phyloP scores from a whole-genome alignment of 345 rosid species.

The Lepidium didymum region DNA sequence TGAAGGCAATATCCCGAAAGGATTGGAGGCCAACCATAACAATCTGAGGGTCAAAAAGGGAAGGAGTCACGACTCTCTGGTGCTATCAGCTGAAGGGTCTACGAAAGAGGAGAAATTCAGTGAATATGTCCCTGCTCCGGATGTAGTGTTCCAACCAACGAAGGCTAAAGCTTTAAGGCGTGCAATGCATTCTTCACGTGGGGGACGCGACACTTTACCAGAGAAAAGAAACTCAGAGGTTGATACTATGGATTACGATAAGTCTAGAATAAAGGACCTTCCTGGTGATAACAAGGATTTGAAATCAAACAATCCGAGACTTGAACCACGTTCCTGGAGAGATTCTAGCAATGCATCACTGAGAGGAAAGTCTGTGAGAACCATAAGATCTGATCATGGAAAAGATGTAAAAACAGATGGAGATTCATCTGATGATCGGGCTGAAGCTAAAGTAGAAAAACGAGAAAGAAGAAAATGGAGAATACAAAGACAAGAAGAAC shows the following conservation, averaged over 20 bases:
- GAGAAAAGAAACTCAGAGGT: conserved; percentile 17
- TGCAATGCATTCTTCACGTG: conserved; percentile 11
- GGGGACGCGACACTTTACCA: not conserved
- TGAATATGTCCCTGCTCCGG: not conserved
- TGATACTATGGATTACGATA: not conserved
- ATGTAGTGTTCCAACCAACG: not conserved
- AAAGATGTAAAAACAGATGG: conserved; percentile 23
- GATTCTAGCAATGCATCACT: conserved; percentile 19
- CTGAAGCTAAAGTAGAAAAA: conserved; percentile 12
- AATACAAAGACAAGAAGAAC: conserved; percentile 12
- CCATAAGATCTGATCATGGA: conserved; percentile 34
- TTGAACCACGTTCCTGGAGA: conserved; percentile 33
- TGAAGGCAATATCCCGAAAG: conserved; percentile 4
- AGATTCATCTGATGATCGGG: conserved; percentile 25
- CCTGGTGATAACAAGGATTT: conserved; percentile 1
- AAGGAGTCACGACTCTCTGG: conserved; percentile 17
- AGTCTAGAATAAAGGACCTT: conserved; percentile 8
- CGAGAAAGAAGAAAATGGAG: conserved; percentile 19
- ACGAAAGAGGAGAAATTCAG: not conserved
- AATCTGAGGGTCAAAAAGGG: conserved; percentile 6
- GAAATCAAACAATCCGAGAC: conserved; percentile 12
- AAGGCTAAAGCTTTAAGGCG: conserved; percentile 15
- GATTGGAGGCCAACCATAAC: not conserved
- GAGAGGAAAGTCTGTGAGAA: conserved; percentile 72
- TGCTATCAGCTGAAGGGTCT: conserved; percentile 9